Conservation (phyloP, 2,329 filamentous ascomycete species). For the Fusarium sp. region DNA sequence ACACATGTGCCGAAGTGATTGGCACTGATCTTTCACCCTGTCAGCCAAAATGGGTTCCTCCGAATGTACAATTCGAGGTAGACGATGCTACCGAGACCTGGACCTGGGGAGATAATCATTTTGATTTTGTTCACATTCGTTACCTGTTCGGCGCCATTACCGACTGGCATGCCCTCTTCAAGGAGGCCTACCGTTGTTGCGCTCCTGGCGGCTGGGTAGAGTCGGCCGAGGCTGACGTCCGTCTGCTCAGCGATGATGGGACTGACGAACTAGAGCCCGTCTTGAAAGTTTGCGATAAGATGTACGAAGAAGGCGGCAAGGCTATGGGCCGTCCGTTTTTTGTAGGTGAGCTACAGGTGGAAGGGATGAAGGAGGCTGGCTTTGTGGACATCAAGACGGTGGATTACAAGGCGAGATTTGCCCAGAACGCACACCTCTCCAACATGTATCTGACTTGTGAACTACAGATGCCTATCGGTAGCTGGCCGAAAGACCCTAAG, state of each 20-base stretch:
- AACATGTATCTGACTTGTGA: background rate
- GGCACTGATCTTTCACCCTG: conserved; percentile 16
- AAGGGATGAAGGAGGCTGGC: conserved; percentile 11
- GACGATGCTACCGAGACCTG: conserved; percentile 13
- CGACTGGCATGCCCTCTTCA: conserved; percentile 10
- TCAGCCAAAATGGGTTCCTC: conserved; percentile 11
- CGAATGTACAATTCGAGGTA: conserved; percentile 18
- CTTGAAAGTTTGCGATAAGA: conserved; percentile 7
- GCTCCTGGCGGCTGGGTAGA: conserved; percentile 23
- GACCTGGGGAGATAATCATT: conserved; percentile 7
- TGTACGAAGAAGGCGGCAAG: conserved; percentile 16
- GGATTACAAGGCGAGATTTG: background rate
- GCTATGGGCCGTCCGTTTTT: background rate
- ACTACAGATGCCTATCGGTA: conserved; percentile 5
- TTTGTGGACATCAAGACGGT: conserved; percentile 14
- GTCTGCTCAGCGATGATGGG: conserved; percentile 11
- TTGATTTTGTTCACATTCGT: conserved; percentile 17
- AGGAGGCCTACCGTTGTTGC: conserved; percentile 1
- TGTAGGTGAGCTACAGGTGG: conserved; percentile 14
- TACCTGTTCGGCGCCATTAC: conserved; percentile 13
- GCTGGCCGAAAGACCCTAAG: conserved; percentile 9
- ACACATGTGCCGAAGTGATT: conserved; percentile 6
- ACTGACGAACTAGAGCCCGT: background rate
- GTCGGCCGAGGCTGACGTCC: conserved; percentile 7
- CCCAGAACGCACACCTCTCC: fast-evolving